phyloP scores from a whole-genome alignment of 75 land plant genomes.

The Ceratopteris richardii region DNA sequence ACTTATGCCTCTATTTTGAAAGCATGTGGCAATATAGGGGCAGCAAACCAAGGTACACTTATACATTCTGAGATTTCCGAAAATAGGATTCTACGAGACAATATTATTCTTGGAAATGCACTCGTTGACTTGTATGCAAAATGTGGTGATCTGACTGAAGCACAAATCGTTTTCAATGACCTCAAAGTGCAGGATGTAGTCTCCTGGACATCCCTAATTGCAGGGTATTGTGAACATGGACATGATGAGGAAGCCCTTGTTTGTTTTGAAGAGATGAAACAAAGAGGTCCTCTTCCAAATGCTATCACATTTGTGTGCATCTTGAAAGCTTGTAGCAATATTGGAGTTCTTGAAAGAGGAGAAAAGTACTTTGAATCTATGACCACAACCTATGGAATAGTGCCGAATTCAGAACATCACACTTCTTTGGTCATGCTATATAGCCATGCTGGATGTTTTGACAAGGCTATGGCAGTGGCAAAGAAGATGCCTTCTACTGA shows the following conservation, averaged over 20 bases:
- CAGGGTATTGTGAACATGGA: too few species aligned
- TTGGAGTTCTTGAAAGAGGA: conserved; percentile 27
- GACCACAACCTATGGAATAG: conserved; percentile 11
- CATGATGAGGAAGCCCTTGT: conserved; percentile 25
- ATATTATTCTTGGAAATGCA: conserved; percentile 43
- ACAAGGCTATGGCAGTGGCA: conserved; percentile 25
- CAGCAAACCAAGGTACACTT: conserved; percentile 3
- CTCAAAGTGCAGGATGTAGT: conserved; percentile 38
- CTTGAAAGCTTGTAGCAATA: conserved; percentile 33
- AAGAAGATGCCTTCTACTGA: conserved; percentile 27
- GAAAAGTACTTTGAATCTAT: conserved; percentile 15
- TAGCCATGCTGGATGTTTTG: conserved; percentile 24
- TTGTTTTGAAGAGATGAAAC: conserved; percentile 31
- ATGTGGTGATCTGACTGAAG: conserved; percentile 28
- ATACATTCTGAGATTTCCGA: conserved; percentile 51
- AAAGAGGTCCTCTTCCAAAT: conserved; percentile 10
- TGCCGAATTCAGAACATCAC: conserved; percentile 22
- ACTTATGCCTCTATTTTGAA: conserved; percentile 26
- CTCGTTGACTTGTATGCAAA: conserved; percentile 58
- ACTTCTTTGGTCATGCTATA: conserved; percentile 32
- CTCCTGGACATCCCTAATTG: too few species aligned
- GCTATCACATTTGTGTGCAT: conserved; percentile 26
- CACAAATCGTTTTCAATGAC: conserved; percentile 41
- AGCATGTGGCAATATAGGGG: conserved; percentile 8
- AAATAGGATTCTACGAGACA: conserved; percentile 24